Evolutionary conservation across 345 rosid species (phyloP).

Genomic region (Microthlaspi erraticum): DNA sequence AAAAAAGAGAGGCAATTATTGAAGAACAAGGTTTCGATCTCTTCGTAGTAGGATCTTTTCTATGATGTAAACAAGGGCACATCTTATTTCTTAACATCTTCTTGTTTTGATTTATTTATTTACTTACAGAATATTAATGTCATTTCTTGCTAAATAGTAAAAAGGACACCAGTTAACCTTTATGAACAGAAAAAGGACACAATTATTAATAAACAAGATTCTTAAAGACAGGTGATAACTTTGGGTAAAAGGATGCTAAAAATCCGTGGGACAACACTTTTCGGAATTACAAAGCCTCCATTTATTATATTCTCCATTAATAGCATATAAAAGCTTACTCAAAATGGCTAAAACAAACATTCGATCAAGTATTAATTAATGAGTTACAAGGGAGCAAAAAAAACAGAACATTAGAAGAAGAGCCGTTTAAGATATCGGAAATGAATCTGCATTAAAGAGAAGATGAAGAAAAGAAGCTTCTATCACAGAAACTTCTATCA

Average conservation of each 20-base stretch:
- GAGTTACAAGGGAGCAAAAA: neutral
- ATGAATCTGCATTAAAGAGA: neutral
- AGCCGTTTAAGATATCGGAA: neutral
- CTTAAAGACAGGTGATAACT: neutral
- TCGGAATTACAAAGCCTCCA: neutral
- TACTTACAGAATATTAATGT: no score
- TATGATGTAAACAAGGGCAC: no score
- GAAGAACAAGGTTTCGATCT: no score
- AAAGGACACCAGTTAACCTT: neutral
- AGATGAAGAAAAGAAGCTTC: conserved; percentile 19
- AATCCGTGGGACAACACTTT: neutral
- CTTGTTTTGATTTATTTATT: no score
- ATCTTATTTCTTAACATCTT: neutral
- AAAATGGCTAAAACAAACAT: neutral
- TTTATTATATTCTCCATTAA: neutral
- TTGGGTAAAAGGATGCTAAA: neutral
- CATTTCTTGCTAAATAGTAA: neutral
- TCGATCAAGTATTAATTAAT: conserved; percentile 11
- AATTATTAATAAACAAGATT: neutral
- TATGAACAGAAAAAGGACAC: neutral
- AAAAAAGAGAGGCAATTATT: no score
- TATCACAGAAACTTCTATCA: neutral
- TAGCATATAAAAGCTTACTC: neutral
- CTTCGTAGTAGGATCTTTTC: no score
- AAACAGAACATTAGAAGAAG: neutral